Percentiles rank a stretch among this genome's conserved stretches.
Conservation (phyloP, 2,329 filamentous ascomycete genomes). For the Zarea fungicola region DNA sequence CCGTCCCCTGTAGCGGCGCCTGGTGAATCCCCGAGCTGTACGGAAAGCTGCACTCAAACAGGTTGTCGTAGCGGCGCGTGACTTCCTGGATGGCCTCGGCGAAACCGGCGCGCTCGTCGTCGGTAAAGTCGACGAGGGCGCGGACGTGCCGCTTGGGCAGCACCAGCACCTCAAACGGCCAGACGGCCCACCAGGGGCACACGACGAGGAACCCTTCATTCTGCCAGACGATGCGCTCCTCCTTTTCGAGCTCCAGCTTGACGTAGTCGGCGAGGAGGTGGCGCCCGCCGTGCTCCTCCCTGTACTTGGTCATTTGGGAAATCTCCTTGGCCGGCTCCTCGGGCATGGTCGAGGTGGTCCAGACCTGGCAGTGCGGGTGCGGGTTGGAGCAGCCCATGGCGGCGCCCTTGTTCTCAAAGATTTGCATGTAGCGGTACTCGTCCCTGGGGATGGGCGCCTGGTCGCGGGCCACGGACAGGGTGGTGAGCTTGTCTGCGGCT, state of each 20-base stretch:
- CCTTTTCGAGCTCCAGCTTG: conserved; percentile 71
- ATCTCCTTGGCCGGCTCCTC: conserved; percentile 84
- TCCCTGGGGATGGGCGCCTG: conserved; percentile 50
- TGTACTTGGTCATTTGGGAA: conserved; percentile 72
- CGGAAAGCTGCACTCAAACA: conserved; percentile 94
- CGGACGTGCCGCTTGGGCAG: conserved; percentile 79
- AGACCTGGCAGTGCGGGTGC: conserved; percentile 93
- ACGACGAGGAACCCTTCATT: conserved; percentile 81
- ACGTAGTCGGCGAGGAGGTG: conserved; percentile 86
- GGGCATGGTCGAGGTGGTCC: conserved; percentile 86
- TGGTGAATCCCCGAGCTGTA: conserved; percentile 98
- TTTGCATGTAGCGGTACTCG: conserved; percentile 96
- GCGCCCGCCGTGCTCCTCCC: conserved; percentile 61
- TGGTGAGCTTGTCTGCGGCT: conserved; percentile 33
- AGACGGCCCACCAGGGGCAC: conserved; percentile 96
- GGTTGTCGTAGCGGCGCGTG: conserved; percentile 87
- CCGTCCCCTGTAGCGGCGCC: conserved; percentile 75
- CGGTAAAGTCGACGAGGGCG: conserved; percentile 74
- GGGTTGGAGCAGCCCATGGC: conserved; percentile 99
- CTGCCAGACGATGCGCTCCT: conserved; percentile 82
- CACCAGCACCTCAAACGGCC: conserved; percentile 95
- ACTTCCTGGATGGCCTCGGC: conserved; percentile 85
- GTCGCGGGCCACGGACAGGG: conserved; percentile 33
- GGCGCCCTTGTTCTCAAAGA: conserved; percentile 97
- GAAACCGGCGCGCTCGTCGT: conserved; percentile 64